Conservation (phyloP, 306 rosid genomes). For the Arachis hypogaea region DNA sequence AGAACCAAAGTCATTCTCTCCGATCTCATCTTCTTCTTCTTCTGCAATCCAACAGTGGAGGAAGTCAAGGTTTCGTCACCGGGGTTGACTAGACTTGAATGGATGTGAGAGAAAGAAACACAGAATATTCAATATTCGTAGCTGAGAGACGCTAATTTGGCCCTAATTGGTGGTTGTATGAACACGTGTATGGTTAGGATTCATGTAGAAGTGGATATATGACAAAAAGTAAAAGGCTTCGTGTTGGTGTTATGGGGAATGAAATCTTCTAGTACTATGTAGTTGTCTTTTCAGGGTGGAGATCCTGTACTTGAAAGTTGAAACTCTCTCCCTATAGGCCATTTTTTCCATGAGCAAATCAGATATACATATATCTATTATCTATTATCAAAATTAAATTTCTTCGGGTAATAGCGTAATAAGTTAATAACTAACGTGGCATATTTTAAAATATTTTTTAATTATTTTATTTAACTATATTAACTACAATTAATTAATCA, state of each 20-base stretch:
- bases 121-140: background rate
- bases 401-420: no score
- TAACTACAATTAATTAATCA: no score
- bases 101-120: background rate
- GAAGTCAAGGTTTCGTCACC: background rate
- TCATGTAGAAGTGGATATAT: background rate
- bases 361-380: no score
- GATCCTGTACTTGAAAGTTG: no score
- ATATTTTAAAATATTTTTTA: no score
- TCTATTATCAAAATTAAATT: no score
- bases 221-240: background rate
- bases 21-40: slow-evolving; percentile 49
- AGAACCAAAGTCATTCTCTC: slow-evolving; percentile 65
- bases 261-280: background rate
- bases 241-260: background rate
- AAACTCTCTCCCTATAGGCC: no score
- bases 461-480: no score
- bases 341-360: no score
- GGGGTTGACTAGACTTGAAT: background rate
- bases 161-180: background rate
- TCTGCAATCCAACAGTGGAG: background rate
- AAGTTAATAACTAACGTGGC: no score
- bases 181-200: slow-evolving; percentile 3
- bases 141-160: background rate
- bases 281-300: no score